Conservation (phyloP, 225 moss, liverwort and hornwort species). For the Pseudisothecium myosuroides region DNA sequence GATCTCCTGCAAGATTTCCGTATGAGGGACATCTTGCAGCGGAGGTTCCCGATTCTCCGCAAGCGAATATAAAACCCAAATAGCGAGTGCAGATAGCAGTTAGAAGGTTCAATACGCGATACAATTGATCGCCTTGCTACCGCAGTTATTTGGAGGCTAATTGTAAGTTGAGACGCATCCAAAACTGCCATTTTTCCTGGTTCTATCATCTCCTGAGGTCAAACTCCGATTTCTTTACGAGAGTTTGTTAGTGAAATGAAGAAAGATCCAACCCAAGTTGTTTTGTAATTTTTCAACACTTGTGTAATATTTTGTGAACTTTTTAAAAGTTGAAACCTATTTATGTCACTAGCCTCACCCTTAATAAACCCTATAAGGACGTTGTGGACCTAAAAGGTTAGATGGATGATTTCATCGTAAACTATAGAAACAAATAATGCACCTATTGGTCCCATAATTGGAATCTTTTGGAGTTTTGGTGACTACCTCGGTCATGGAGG, state of each 20-base stretch:
- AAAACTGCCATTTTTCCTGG: neutral
- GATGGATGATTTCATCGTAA: neutral
- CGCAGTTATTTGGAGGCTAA: neutral
- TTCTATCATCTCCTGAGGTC: neutral
- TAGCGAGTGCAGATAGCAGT: neutral
- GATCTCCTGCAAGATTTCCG: too few species aligned
- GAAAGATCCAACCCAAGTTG: neutral
- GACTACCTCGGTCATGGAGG: neutral
- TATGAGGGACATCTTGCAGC: too few species aligned
- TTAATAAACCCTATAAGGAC: fast-evolving
- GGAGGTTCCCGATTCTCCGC: neutral
- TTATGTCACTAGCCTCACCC: neutral
- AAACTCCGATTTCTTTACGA: neutral
- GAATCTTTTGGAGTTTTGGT: neutral
- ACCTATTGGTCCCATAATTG: neutral
- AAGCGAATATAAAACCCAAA: neutral
- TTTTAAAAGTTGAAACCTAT: neutral
- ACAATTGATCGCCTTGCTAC: neutral
- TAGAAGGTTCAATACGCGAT: neutral
- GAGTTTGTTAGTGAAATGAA: neutral
- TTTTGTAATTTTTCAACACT: neutral
- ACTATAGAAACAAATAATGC: fast-evolving
- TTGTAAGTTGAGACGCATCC: neutral
- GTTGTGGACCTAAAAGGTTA: fast-evolving
- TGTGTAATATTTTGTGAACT: neutral